Evolutionary conservation across 768 basidiomycete genomes (phyloP).

Genomic region (Mycena kentingensis): DNA sequence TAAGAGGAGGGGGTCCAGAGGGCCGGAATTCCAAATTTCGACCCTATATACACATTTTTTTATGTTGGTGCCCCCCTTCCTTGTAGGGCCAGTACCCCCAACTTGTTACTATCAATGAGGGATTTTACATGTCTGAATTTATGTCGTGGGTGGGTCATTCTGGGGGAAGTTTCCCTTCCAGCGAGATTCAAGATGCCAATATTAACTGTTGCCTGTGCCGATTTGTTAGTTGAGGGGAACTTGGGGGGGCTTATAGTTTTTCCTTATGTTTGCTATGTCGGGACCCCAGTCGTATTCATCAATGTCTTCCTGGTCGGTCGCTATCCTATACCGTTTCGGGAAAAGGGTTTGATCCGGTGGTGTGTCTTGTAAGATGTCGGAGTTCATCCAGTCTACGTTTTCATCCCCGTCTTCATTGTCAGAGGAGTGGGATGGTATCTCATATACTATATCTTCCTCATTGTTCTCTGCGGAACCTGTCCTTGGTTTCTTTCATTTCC

Average conservation of each 20-base stretch:
- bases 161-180: constrained; percentile 3
- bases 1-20: too few species aligned
- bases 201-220: not conserved
- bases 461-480: too few species aligned
- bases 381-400: too few species aligned
- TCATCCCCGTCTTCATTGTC: too few species aligned
- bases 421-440: too few species aligned
- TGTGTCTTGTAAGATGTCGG: too few species aligned
- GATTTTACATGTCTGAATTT: constrained; percentile 25
- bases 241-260: not conserved
- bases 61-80: constrained; percentile 18
- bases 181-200: constrained; percentile 17
- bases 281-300: not conserved
- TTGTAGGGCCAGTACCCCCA: constrained; percentile 22
- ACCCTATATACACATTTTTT: constrained; percentile 1
- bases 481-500: too few species aligned
- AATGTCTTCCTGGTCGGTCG: too few species aligned
- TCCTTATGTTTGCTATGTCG: not conserved
- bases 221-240: not conserved
- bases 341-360: too few species aligned
- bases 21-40: constrained; percentile 5
- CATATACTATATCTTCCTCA: too few species aligned
- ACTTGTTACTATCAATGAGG: constrained; percentile 14
- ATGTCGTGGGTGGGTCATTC: not conserved
- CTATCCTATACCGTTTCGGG: too few species aligned